Evolutionary conservation across 257 asterid genomes (phyloP).

Genomic region (Salvia miltiorrhiza): DNA sequence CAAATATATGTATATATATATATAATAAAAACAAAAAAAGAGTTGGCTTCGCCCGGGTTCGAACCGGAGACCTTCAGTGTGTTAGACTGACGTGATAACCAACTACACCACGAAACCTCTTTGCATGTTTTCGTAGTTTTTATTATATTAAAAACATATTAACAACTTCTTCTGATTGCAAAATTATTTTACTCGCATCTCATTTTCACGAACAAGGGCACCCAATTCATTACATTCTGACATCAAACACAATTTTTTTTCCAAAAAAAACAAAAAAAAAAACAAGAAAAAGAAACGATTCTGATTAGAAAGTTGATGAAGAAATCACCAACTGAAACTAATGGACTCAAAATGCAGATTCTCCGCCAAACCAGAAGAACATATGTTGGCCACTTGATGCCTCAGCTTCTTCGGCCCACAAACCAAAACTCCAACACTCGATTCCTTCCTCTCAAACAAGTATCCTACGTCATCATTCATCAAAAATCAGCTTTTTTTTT

Average conservation of each 20-base stretch:
- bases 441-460: conserved; percentile 56
- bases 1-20: too few species aligned
- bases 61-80: conserved; percentile 93
- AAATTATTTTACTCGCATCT: background rate
- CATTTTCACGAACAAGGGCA: background rate
- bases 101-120: conserved; percentile 34
- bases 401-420: conserved; percentile 81
- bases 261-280: background rate
- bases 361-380: conserved; percentile 64
- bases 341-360: conserved; percentile 81
- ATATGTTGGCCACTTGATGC: conserved; percentile 70
- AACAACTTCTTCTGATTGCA: too few species aligned
- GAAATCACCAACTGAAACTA: conserved; percentile 77
- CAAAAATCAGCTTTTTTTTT: background rate
- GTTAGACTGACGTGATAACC: conserved; percentile 99
- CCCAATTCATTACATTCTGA: background rate
- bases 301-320: background rate
- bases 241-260: too few species aligned
- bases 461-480: conserved; percentile 34
- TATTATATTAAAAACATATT: too few species aligned
- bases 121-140: too few species aligned
- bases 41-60: conserved; percentile 57
- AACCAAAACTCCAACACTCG: conserved; percentile 71
- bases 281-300: background rate
- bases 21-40: too few species aligned